Conservation (phyloP, 495 filamentous ascomycete genomes). For the Penicillium bovifimosum region DNA sequence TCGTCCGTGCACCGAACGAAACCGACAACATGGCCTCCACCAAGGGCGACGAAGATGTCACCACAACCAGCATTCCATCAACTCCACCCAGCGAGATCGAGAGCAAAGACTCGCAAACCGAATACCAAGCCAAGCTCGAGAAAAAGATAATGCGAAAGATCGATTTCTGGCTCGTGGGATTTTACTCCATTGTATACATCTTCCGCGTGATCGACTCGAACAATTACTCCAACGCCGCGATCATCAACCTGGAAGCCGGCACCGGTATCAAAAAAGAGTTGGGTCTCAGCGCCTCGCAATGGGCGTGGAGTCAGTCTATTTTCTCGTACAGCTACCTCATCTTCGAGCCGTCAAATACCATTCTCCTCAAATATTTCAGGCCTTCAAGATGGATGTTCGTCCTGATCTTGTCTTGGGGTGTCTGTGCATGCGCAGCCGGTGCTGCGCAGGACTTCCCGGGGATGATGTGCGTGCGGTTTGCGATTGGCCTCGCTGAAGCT, state of each 20-base stretch:
- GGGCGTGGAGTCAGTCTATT: conserved; percentile 40
- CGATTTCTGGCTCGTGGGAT: conserved; percentile 39
- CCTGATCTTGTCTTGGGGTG: conserved; percentile 37
- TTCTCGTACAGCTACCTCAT: conserved; percentile 39
- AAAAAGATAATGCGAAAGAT: conserved; percentile 33
- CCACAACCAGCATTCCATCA: conserved; percentile 4
- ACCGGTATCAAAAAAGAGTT: conserved; percentile 42
- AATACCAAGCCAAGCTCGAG: conserved; percentile 15
- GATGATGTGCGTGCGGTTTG: conserved; percentile 38
- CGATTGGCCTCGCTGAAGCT: conserved; percentile 37
- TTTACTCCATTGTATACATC: conserved; percentile 40
- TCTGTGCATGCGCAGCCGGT: conserved; percentile 31
- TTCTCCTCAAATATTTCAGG: conserved; percentile 27
- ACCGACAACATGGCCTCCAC: conserved; percentile 3
- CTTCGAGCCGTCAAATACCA: conserved; percentile 39
- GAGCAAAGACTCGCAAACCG: not conserved
- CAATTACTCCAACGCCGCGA: conserved; percentile 43
- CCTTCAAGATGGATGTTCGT: conserved; percentile 44
- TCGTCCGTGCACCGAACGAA: not conserved
- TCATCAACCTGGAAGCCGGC: conserved; percentile 43
- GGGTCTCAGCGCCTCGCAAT: conserved; percentile 29
- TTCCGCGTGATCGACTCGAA: conserved; percentile 37
- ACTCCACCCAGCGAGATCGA: conserved; percentile 2
- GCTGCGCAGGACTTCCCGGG: conserved; percentile 34
- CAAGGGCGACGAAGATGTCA: conserved; percentile 4